These are phyloP conservation scores for Pinus albicaulis DNA, from an alignment of 75 land plant species.

Conservation along the genomic window DNA sequence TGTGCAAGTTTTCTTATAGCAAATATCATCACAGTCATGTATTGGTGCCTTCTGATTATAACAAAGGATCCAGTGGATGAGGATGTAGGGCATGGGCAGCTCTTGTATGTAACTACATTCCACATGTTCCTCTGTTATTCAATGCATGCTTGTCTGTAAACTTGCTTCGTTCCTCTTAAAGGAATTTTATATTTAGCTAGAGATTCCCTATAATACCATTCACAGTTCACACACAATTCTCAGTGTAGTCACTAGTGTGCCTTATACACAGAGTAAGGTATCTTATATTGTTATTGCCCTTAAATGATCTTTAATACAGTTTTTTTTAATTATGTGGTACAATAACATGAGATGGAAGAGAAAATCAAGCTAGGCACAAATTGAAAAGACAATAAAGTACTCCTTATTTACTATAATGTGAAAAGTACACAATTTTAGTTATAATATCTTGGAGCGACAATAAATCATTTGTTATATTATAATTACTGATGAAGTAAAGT, in stretches of 20 bases:
- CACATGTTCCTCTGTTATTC: not conserved
- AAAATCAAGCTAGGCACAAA: not conserved
- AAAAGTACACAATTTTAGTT: too few species aligned
- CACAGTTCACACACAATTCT: not conserved
- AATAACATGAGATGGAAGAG: not conserved
- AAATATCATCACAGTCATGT: constrained; percentile 33
- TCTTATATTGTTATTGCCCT: too few species aligned
- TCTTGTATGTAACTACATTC: constrained; percentile 21
- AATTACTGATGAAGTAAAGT: too few species aligned
- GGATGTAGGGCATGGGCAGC: constrained; percentile 8
- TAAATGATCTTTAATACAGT: too few species aligned
- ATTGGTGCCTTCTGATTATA: constrained; percentile 19
- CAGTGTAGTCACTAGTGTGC: not conserved
- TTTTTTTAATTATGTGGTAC: not conserved
- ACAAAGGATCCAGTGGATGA: constrained; percentile 19
- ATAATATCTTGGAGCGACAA: too few species aligned
- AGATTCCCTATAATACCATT: not conserved
- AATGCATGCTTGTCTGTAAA: not conserved
- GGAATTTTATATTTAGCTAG: not conserved
- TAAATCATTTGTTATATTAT: too few species aligned
- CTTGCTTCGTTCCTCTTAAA: not conserved
- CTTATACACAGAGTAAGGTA: not conserved
- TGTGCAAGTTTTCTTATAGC: constrained; percentile 38
- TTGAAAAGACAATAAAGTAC: not conserved
- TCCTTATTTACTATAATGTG: not conserved